Evolutionary conservation across 1,284 basidiomycete species (phyloP).

Genomic region (Heterobasidion annosum): DNA sequence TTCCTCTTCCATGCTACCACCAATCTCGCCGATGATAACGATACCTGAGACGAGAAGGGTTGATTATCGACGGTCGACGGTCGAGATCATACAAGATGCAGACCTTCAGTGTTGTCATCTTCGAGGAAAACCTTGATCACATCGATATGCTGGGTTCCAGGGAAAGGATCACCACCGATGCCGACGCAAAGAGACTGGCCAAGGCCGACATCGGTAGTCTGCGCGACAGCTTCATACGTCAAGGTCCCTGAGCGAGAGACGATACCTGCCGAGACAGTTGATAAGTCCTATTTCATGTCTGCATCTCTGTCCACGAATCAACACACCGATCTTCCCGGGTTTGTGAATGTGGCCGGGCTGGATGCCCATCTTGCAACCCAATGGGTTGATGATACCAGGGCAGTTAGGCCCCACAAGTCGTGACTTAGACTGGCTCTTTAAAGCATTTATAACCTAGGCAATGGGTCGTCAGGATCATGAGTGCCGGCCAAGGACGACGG

Average conservation of each 20-base stretch:
- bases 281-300: not conserved
- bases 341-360: conserved; percentile 97
- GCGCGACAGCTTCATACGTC: conserved; percentile 88
- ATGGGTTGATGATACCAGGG: conserved; percentile 95
- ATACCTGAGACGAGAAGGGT: conserved; percentile 51
- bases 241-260: conserved; percentile 95
- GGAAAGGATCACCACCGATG: conserved; percentile 99
- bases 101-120: conserved; percentile 88
- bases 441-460: conserved; percentile 79
- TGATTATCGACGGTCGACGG: not conserved
- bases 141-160: conserved; percentile 92
- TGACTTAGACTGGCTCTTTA: conserved; percentile 91
- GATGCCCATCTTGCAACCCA: conserved; percentile 99
- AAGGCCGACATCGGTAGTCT: conserved; percentile 93
- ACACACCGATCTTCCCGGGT: conserved; percentile 84
- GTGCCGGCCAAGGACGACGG: not conserved
- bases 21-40: conserved; percentile 98
- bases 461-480: not conserved
- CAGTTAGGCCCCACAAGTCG: conserved; percentile 97
- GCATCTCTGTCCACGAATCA: not conserved
- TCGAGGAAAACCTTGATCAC: conserved; percentile 95
- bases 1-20: conserved; percentile 99
- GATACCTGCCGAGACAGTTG: conserved; percentile 53
- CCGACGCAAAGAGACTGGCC: conserved; percentile 97
- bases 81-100: not conserved